Evolutionary conservation across 768 basidiomycete species (phyloP).

Genomic region (Lyophyllum atratum): DNA sequence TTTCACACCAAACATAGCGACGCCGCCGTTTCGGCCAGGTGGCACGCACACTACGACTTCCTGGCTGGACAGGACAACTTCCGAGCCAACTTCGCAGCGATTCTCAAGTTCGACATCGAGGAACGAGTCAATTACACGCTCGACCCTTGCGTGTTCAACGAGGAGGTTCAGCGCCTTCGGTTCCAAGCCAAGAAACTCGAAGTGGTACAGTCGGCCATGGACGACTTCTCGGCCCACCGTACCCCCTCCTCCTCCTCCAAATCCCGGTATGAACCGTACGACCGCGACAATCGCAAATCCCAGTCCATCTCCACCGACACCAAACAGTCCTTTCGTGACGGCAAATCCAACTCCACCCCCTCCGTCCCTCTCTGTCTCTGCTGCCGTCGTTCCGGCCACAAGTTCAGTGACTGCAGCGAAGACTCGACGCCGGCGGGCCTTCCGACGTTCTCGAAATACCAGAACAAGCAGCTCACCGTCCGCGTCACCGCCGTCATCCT

Average conservation of each 20-base stretch:
- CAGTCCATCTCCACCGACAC: neutral
- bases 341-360: neutral
- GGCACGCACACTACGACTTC: neutral
- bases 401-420: slow-evolving; percentile 9
- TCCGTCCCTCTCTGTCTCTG: slow-evolving; percentile 19
- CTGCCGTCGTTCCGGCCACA: slow-evolving; percentile 13
- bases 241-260: neutral
- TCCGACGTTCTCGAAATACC: slow-evolving; percentile 5
- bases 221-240: neutral
- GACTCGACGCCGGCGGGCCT: slow-evolving; percentile 7
- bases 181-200: neutral
- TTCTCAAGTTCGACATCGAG: slow-evolving; percentile 13
- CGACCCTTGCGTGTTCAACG: neutral
- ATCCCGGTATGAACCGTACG: neutral
- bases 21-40: neutral
- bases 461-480: neutral
- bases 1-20: slow-evolving; percentile 7
- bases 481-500: slow-evolving; percentile 1
- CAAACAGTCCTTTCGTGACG: slow-evolving; percentile 9
- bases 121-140: slow-evolving; percentile 5
- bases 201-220: neutral
- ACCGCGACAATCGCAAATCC: neutral
- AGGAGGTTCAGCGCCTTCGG: neutral
- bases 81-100: slow-evolving; percentile 12
- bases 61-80: slow-evolving; percentile 11